phyloP scores from a whole-genome alignment of 2,329 filamentous ascomycete species.

The Talaromyces sp. region DNA sequence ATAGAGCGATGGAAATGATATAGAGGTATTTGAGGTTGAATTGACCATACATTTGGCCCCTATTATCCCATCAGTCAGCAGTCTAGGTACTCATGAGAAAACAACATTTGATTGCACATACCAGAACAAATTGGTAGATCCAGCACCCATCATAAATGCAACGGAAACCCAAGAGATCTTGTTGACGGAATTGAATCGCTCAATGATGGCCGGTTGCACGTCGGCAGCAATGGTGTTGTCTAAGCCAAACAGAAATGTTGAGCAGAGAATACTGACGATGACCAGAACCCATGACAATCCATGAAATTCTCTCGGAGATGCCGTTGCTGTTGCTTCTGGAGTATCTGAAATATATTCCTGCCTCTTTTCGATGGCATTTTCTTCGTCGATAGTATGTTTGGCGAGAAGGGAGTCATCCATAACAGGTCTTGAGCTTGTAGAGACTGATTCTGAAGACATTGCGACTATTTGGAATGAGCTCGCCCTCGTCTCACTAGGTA shows the following conservation, averaged over 20 bases:
- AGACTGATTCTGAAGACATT: neutral
- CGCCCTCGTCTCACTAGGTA: too few species aligned
- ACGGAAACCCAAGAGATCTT: slow-evolving; percentile 45
- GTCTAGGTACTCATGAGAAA: too few species aligned
- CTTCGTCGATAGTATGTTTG: neutral
- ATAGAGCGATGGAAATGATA: slow-evolving; percentile 23
- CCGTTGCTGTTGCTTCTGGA: neutral
- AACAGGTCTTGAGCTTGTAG: neutral
- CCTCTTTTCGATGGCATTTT: neutral
- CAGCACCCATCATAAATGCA: slow-evolving; percentile 43
- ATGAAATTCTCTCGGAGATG: neutral
- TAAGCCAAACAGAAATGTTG: slow-evolving; percentile 24
- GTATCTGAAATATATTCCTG: neutral
- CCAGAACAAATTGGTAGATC: neutral
- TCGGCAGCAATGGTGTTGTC: slow-evolving; percentile 51
- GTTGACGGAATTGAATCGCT: slow-evolving; percentile 35
- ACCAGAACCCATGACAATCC: neutral
- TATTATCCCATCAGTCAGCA: neutral
- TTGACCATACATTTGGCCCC: neutral
- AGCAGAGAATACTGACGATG: neutral
- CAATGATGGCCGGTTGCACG: slow-evolving; percentile 43
- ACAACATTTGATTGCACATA: neutral
- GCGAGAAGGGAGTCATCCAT: neutral
- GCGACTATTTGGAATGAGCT: too few species aligned
- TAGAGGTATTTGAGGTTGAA: slow-evolving; percentile 18